Evolutionary conservation across 225 moss, liverwort and hornwort genomes (phyloP), one percentile per base, ranked within the genome.

Genomic region (Antitrichia curtipendula): DNA sequence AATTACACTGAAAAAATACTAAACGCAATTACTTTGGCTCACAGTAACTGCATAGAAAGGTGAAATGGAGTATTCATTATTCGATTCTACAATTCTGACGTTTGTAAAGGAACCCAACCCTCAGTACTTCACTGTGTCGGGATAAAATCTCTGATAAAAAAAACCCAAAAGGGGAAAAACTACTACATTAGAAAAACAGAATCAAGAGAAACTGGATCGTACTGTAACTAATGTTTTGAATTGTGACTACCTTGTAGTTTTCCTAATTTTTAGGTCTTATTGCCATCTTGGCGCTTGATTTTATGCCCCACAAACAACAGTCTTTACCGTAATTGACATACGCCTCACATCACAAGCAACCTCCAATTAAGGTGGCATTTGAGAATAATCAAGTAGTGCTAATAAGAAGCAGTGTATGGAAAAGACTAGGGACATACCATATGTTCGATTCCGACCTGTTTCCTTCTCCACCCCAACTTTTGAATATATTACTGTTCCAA

Each of bases 391-490:
- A 80, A 82, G n/a, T 32, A 74, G 60, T 73, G 29, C 22, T 71
- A 34, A 20, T 71, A 34, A 16, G 70, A 53, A 61, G 84, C 25
- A 81, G 64, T 52, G 34, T 38, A 59, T 70, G 43, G 23, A 66
- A 54, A 86, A 45, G 74, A 81, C 56, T 32, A 84, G 79, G 57
- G 57, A 90, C 90, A 64, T 92, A 94, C 93, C 94, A 43, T 93
- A 94, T 85, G 93, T 93, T 89, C 93, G 90, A 83, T 92, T 93
- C n/a, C 94, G 91, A 45, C 94, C 94, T 75, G 93, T 94, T 81
- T 94, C 94, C 73, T 94, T 94, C 83, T 94, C 91, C 89, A 94
- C 94, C 36, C 94, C 94, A 83, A 94, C 94, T 88, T 94, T 94
- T 32, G 94, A 87, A 86, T 94, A 93, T 12, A 87, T 49, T 40